Evolutionary conservation across 345 rosid species (phyloP).

Genomic region (Excoecaria cochinchinensis): DNA sequence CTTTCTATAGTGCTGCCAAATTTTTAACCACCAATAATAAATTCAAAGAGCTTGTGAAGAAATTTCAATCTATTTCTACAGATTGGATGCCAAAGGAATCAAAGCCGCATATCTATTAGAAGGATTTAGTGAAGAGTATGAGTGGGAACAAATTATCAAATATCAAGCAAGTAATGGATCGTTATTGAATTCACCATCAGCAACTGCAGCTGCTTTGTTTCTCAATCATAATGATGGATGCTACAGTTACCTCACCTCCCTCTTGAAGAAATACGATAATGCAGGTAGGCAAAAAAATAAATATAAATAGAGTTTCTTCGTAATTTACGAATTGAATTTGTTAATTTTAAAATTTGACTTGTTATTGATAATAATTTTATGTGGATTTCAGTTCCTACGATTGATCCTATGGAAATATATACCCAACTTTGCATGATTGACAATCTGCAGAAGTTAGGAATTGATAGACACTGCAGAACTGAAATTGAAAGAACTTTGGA

Average conservation of each 20-base stretch:
- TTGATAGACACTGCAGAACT: not conserved
- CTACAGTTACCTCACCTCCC: not conserved
- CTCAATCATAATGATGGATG: not conserved
- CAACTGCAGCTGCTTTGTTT: constrained; percentile 2
- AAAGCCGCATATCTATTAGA: not conserved
- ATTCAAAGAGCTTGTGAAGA: no score
- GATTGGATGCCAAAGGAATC: not conserved
- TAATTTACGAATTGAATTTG: not conserved
- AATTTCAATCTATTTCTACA: not conserved
- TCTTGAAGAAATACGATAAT: not conserved
- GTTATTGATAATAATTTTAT: not conserved
- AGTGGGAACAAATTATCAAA: not conserved
- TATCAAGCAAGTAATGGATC: constrained; percentile 2
- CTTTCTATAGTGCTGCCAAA: no score
- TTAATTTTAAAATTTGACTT: not conserved
- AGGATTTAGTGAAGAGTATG: not conserved
- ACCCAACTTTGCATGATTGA: not conserved
- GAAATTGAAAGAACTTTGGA: not conserved
- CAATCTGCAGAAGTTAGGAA: not conserved
- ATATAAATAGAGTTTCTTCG: not conserved
- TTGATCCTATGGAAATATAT: not conserved
- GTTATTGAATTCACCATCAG: constrained; percentile 2
- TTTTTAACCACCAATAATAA: no score
- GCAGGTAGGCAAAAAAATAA: not conserved
- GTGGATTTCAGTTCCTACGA: not conserved